A percentile compares a stretch with the other conserved stretches of the same genome.
These are phyloP conservation scores for Glebionis coronaria DNA, from an alignment of 129 eudicot species.

Conservation along the genomic window DNA sequence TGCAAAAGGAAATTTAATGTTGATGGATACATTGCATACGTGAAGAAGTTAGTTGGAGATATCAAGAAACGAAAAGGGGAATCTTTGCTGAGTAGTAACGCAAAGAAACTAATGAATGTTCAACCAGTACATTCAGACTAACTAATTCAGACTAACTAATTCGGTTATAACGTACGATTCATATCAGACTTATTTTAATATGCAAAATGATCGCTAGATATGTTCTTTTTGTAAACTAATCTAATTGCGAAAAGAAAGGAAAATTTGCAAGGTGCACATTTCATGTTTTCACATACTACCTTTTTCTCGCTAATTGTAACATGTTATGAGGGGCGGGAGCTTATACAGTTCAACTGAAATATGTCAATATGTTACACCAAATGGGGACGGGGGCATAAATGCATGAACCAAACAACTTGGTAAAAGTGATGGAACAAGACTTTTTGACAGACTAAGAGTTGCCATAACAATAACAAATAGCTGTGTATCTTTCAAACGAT, in stretches of 20 bases:
- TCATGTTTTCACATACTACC: not conserved
- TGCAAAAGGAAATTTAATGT: conserved; percentile 96
- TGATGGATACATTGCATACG: conserved; percentile 80
- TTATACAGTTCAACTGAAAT: no score
- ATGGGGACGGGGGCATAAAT: no score
- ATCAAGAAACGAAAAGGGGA: conserved; percentile 82
- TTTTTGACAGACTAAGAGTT: no score
- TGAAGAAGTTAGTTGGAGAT: conserved; percentile 72
- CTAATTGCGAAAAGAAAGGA: not conserved
- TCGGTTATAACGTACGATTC: conserved; percentile 2
- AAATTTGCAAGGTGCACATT: not conserved
- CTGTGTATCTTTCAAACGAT: not conserved
- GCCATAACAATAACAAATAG: not conserved
- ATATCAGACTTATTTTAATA: not conserved
- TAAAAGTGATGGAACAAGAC: no score
- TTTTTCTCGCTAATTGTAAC: no score
- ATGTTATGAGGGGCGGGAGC: no score
- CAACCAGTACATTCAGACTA: conserved; percentile 8
- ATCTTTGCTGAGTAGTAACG: conserved; percentile 25
- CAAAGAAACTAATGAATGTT: conserved; percentile 33
- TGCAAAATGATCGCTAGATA: not conserved
- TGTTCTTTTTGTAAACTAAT: not conserved
- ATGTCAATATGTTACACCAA: no score
- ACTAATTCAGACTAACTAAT: conserved; percentile 15
- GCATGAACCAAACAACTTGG: no score